phyloP scores from a whole-genome alignment of 768 basidiomycete species.

The Tubosaeta sp. region DNA sequence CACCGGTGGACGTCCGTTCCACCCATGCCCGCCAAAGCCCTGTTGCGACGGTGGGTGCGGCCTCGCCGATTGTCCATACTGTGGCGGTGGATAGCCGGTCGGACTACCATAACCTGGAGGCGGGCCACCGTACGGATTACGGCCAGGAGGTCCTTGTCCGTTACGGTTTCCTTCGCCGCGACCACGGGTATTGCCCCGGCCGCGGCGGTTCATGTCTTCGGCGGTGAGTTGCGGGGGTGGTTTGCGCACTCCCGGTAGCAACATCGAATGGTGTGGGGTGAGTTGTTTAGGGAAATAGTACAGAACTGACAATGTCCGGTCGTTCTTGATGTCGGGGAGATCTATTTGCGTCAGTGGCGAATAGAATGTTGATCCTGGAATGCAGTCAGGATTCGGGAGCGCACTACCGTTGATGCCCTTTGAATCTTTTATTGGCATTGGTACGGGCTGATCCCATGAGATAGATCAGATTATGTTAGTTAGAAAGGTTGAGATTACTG shows the following conservation, averaged over 20 bases:
- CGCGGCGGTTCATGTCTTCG: constrained; percentile 65
- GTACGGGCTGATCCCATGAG: constrained; percentile 53
- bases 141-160: constrained; percentile 24
- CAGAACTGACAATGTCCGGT: constrained; percentile 79
- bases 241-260: constrained; percentile 69
- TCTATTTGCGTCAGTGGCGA: constrained; percentile 59
- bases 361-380: constrained; percentile 89
- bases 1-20: constrained; percentile 28
- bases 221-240: constrained; percentile 57
- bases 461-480: constrained; percentile 12
- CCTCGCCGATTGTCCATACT: constrained; percentile 17
- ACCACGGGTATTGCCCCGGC: constrained; percentile 48
- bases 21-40: constrained; percentile 31
- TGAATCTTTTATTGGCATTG: constrained; percentile 64
- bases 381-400: constrained; percentile 78
- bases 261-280: constrained; percentile 76
- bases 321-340: constrained; percentile 78
- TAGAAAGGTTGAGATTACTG: constrained; percentile 23
- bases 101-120: constrained; percentile 8
- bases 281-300: constrained; percentile 90
- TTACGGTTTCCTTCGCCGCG: constrained; percentile 38
- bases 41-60: constrained; percentile 17
- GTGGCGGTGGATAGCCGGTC: constrained; percentile 18
- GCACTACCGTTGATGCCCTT: constrained; percentile 78
- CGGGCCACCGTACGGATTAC: constrained; percentile 20